phyloP scores from a whole-genome alignment of 2,329 filamentous ascomycete genomes.

The Nothopassalora personata region DNA sequence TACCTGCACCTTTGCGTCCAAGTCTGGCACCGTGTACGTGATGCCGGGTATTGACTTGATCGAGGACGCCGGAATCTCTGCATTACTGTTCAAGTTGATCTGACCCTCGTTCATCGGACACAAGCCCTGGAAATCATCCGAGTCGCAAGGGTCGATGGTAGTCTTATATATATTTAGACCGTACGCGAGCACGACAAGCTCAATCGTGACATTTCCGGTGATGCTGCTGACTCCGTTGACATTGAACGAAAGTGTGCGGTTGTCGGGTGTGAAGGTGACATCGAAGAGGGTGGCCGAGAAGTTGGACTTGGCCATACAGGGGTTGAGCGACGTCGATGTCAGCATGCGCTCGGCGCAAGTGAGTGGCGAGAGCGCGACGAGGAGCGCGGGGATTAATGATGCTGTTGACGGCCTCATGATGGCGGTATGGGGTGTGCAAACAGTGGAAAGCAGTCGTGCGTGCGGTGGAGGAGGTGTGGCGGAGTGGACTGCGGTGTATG shows the following conservation, averaged over 20 bases:
- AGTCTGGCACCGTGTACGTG: constrained; percentile 82
- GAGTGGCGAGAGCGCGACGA: constrained; percentile 42
- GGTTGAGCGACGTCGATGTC: constrained; percentile 74
- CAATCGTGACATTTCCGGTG: constrained; percentile 72
- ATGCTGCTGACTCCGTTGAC: constrained; percentile 80
- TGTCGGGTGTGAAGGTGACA: constrained; percentile 70
- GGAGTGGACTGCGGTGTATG: constrained; percentile 2
- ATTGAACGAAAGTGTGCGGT: constrained; percentile 66
- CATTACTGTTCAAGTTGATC: constrained; percentile 69
- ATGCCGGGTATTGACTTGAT: constrained; percentile 68
- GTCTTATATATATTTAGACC: constrained; percentile 66
- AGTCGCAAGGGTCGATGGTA: constrained; percentile 69
- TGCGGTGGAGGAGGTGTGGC: neutral
- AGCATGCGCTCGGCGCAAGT: constrained; percentile 61
- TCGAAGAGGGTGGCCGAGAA: constrained; percentile 88
- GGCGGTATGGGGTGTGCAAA: constrained; percentile 8
- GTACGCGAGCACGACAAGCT: constrained; percentile 73
- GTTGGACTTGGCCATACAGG: constrained; percentile 76
- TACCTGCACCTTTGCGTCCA: constrained; percentile 79
- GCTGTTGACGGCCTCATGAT: constrained; percentile 26
- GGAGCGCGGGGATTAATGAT: constrained; percentile 27
- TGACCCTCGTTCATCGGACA: constrained; percentile 88
- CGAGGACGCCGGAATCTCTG: constrained; percentile 54
- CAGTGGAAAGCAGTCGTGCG: neutral
- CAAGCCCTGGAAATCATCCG: constrained; percentile 62